Conservation (phyloP, 148 eudicot species). For the Oxyria digyna region DNA sequence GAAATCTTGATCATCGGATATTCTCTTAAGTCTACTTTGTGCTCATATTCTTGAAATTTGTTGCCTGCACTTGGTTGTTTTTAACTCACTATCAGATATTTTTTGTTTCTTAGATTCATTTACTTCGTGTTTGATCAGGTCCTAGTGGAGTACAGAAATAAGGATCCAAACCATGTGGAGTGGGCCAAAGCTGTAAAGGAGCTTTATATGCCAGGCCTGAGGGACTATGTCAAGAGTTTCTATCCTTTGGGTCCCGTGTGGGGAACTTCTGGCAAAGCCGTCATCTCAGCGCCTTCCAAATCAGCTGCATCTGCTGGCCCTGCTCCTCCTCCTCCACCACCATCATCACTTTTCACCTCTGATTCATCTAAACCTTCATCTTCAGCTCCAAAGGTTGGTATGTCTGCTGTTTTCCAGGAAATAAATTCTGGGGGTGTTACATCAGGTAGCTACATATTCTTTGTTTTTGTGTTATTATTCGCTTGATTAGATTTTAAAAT, state of each 20-base stretch:
- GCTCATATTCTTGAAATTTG: not conserved
- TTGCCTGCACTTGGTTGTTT: not conserved
- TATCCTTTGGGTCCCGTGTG: constrained; percentile 92
- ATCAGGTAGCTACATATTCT: constrained; percentile 32
- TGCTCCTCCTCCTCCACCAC: constrained; percentile 84
- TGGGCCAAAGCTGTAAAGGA: constrained; percentile 97
- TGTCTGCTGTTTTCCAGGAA: constrained; percentile 88
- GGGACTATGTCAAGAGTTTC: constrained; percentile 82
- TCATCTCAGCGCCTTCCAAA: constrained; percentile 47
- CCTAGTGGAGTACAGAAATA: constrained; percentile 78
- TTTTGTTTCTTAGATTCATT: not conserved
- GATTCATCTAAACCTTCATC: constrained; percentile 63
- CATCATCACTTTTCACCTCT: constrained; percentile 61
- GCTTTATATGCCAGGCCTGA: constrained; percentile 73
- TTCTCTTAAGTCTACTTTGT: not conserved
- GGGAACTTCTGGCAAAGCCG: constrained; percentile 60
- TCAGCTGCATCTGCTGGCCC: constrained; percentile 69
- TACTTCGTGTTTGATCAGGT: constrained; percentile 25
- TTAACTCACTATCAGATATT: not conserved
- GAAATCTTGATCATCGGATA: no score
- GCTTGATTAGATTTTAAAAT: constrained; percentile 1
- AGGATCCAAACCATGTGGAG: constrained; percentile 83
- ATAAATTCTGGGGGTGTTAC: constrained; percentile 64
- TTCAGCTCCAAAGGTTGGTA: constrained; percentile 65
- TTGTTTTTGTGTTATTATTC: not conserved